Evolutionary conservation across 257 asterid genomes (phyloP), one percentile per base, ranked within the genome.

Genomic region (Forsythia suspensa): DNA sequence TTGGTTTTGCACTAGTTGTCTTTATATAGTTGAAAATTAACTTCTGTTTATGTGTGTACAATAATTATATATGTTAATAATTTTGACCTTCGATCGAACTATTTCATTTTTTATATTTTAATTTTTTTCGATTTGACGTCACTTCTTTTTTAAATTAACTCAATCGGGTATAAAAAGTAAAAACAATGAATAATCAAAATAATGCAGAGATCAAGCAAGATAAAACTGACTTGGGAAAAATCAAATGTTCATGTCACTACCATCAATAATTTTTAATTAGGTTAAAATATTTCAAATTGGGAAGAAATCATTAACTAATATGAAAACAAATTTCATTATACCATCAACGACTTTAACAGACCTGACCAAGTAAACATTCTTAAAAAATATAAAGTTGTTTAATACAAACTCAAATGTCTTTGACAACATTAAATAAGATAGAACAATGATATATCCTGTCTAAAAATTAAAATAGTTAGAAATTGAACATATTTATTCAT

Each of bases 351-450:
- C 70, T 9, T 63, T 10, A 8, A 20, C 8, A 7, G 67, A 73
- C 43, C 81, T 81, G 88, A 82, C 84, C 42, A 40, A 36, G 84
- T 82, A 83, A 29, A 73, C 76, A 76, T 63, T 29, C 70, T 10
- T 63, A 29, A 9, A 29, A 63, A 63, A 63, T 59, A 63, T 29
- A n/a, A 63, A 63, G 8, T 63, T 63, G 70, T 11, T 3, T 11
- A 9, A 63, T 8, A 24, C 40, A 63, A 63, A 63, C 15, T 10
- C 40, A 21, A 29, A 10, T n/a, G 3, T 16, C 7, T 0, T 57
- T 0, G 3, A 18, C 24, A 55, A 55, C 1, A 4, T 18, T 1
- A 55, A 6, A 8, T 15, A 7, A 3, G 29, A 5, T 3, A 18
- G 4, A 57, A 57, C n/a, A 48, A 13, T 4, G 59, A 48, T 13